Percentiles rank a stretch among this genome's conserved stretches.
phyloP scores from a whole-genome alignment of 169 alveolate species.

The Plasmodium knowlesi region DNA sequence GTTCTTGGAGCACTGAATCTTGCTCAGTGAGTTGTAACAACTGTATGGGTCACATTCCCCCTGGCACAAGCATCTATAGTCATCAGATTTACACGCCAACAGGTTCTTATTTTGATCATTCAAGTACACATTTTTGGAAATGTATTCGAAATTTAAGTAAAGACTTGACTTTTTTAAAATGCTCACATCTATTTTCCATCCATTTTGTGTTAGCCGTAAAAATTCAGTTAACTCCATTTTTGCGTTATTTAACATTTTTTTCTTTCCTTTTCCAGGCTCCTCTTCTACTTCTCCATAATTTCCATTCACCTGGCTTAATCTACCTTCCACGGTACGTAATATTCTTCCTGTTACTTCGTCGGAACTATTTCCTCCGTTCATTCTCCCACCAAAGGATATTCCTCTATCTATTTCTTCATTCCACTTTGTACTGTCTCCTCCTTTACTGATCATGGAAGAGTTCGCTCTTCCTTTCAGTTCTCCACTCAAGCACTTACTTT shows the following conservation, averaged over 20 bases:
- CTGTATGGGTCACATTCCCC: conserved; percentile 69
- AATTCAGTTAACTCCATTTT: conserved; percentile 9
- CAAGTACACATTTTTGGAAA: conserved; percentile 6
- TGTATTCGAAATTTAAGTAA: conserved; percentile 33
- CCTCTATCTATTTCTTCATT: background rate
- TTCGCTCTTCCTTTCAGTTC: background rate
- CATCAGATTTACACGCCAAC: conserved; percentile 32
- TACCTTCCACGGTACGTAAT: background rate
- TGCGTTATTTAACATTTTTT: conserved; percentile 15
- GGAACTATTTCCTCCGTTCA: background rate
- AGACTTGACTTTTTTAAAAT: conserved; percentile 21
- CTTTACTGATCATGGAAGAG: background rate
- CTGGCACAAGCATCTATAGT: conserved; percentile 72
- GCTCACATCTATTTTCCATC: conserved; percentile 21
- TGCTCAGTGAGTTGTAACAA: conserved; percentile 76
- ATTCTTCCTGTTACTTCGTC: background rate
- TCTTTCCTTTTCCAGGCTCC: conserved; percentile 5
- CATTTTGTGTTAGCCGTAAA: conserved; percentile 15
- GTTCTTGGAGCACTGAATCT: conserved; percentile 76
- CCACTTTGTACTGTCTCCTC: background rate
- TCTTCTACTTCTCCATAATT: background rate
- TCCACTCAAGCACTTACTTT: background rate
- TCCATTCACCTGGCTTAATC: background rate
- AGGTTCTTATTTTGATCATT: conserved; percentile 31
- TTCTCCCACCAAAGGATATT: background rate